A percentile compares a stretch with the other conserved stretches of the same genome.
phyloP scores from a whole-genome alignment of 2,329 filamentous ascomycete genomes.

The Sporothrix variecibatus region DNA sequence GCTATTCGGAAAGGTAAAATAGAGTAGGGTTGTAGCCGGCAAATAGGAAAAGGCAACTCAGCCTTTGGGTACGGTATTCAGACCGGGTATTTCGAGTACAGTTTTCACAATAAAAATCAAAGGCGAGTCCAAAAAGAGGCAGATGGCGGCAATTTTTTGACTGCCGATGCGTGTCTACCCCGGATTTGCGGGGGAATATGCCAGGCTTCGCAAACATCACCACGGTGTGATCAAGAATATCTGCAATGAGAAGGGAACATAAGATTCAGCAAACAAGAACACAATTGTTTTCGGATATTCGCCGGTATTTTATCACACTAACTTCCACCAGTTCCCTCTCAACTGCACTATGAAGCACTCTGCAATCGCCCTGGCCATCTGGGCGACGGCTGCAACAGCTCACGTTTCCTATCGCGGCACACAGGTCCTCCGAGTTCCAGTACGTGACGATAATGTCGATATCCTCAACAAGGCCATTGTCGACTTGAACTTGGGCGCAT shows the following conservation, averaged over 20 bases:
- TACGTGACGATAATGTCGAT: slow-evolving; percentile 38
- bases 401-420: slow-evolving; percentile 42
- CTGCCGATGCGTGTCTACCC: background rate
- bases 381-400: background rate
- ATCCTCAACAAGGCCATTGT: slow-evolving; percentile 38
- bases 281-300: no score
- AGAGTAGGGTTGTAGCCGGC: background rate
- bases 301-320: background rate
- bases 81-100: background rate
- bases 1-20: background rate
- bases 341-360: background rate
- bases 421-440: slow-evolving; percentile 48
- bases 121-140: background rate
- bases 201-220: background rate
- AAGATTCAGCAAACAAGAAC: no score
- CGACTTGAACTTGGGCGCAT: slow-evolving; percentile 41
- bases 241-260: no score
- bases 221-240: no score
- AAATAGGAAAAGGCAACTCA: background rate
- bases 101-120: background rate
- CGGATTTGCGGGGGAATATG: background rate
- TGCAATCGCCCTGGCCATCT: background rate
- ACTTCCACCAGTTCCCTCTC: background rate
- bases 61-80: background rate
- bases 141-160: background rate